Percentiles rank a stretch among this genome's conserved stretches.
These are phyloP conservation scores for Saururus chinensis DNA, from an alignment of 164 flowering plant genomes.

Conservation along the genomic window DNA sequence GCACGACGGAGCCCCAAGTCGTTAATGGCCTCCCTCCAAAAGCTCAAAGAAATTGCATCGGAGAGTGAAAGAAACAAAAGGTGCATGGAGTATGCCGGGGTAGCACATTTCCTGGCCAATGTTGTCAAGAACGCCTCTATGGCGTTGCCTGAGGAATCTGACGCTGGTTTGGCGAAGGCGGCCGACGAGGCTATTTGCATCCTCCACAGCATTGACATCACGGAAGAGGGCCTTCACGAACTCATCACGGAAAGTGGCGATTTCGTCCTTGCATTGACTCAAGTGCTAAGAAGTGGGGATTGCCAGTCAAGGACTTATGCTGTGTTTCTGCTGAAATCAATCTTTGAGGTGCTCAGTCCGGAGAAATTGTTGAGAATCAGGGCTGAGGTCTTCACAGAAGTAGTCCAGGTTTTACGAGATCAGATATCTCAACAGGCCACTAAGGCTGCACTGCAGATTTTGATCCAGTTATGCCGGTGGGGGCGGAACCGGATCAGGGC, in stretches of 20 bases:
- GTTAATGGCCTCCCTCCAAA: conserved; percentile 26
- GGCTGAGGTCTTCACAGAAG: conserved; percentile 23
- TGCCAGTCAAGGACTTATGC: conserved; percentile 41
- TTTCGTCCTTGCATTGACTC: conserved; percentile 26
- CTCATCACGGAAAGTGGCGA: conserved; percentile 18
- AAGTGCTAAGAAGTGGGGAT: conserved; percentile 25
- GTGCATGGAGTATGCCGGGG: conserved; percentile 39
- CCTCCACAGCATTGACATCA: conserved; percentile 27
- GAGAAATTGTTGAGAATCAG: conserved; percentile 18
- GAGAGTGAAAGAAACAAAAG: conserved; percentile 30
- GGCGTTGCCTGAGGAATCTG: background rate
- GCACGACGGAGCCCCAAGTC: conserved; percentile 18
- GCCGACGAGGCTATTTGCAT: conserved; percentile 42
- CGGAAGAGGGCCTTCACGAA: conserved; percentile 26
- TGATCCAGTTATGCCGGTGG: conserved; percentile 51
- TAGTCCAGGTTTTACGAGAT: conserved; percentile 32
- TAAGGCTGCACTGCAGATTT: conserved; percentile 51
- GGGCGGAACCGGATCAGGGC: conserved; percentile 70
- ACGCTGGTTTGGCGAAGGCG: conserved; percentile 6
- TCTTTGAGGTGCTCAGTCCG: conserved; percentile 40
- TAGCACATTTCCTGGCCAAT: conserved; percentile 36
- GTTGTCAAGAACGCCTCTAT: conserved; percentile 12
- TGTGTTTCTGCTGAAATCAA: conserved; percentile 26
- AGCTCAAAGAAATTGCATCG: conserved; percentile 25
- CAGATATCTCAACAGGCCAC: conserved; percentile 41